Base-by-base conservation (phyloP, 106 monocot species). In the Platanthera guangdongensis region DNA sequence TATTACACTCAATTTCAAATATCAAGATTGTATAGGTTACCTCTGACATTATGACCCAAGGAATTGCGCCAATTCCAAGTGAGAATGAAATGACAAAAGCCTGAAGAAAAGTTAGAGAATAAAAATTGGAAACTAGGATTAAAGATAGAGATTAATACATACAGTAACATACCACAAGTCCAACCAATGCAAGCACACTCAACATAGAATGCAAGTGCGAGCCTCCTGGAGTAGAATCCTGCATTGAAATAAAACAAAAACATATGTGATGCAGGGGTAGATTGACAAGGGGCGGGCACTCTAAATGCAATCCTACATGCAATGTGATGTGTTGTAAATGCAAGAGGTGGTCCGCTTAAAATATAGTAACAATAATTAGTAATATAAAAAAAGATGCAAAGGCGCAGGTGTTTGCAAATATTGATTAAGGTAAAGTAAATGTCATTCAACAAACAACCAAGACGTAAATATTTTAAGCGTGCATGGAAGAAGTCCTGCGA, bases 11-110 rank as follows among this genome's bases (percentile, higher is more conserved):
- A 18, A 19, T 57, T 57, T 57, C 6, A 8, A 57, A 18, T n/a
- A 57, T 57, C 4, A 71, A 65, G 52, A 57, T 57, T 51, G 9
- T 63, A 51, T 57, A 80, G 46, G 14, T 47, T 75, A 92, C 95
- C 95, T 95, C 95, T 50, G 92, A 95, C 95, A 95, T 95, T 68
- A 95, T 92, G 48, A 92, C 75, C 95, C 95, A 95, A 75, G 95
- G 95, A 85, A 90, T 92, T 68, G 92, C 90, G 59, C 92, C 95
- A 70, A 95, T 49, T 68, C 95, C 95, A 85, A 95, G 82, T 76
- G 92, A 95, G 74, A 90, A 92, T 45, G 84, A 72, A 84, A 95
- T 83, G 2, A 92, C 85, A 83, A 71, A 90, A 78, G 83, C 86
- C 95, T 95, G 75, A 67, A 64, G 13, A 68, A 82, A 78, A 22